Percentiles rank a stretch among this genome's conserved stretches.
These are phyloP conservation scores for Colletotrichum sp. DNA, from an alignment of 2,329 filamentous ascomycete genomes.

Conservation along the genomic window DNA sequence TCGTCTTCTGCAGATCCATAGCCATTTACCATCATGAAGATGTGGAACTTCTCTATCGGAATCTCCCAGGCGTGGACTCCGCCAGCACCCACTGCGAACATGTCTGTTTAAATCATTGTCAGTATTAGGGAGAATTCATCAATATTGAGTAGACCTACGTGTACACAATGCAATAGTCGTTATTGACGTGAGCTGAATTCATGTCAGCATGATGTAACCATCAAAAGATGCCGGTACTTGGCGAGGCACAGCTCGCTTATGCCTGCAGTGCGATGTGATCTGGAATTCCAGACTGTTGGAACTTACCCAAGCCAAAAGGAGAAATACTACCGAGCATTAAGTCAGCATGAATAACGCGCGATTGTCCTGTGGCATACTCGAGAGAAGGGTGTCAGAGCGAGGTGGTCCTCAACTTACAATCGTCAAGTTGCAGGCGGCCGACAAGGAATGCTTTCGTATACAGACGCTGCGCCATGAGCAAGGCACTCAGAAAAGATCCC, in stretches of 20 bases:
- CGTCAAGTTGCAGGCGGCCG: slow-evolving; percentile 22
- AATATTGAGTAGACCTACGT: background rate
- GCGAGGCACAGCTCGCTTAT: background rate
- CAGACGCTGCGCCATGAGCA: slow-evolving; percentile 31
- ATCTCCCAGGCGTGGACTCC: slow-evolving; percentile 38
- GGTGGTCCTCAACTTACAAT: slow-evolving; percentile 10
- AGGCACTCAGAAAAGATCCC: slow-evolving; percentile 30
- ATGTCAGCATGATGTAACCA: background rate
- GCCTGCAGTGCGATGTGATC: background rate
- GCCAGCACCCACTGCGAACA: slow-evolving; percentile 29
- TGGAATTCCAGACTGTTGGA: background rate
- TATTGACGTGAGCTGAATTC: slow-evolving; percentile 2
- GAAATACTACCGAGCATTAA: background rate
- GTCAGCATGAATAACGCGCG: background rate
- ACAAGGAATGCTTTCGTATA: slow-evolving; percentile 26
- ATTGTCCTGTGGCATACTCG: background rate
- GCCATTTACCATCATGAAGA: slow-evolving; percentile 27
- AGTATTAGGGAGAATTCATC: background rate
- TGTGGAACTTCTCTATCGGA: slow-evolving; percentile 28
- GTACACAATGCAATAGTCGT: background rate
- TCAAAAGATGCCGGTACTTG: background rate
- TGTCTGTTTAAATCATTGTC: slow-evolving; percentile 22
- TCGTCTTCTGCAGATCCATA: no score
- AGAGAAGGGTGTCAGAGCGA: background rate
- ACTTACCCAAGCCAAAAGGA: background rate